phyloP scores from a whole-genome alignment of 1,284 basidiomycete species.

The Sparassis latifolia region DNA sequence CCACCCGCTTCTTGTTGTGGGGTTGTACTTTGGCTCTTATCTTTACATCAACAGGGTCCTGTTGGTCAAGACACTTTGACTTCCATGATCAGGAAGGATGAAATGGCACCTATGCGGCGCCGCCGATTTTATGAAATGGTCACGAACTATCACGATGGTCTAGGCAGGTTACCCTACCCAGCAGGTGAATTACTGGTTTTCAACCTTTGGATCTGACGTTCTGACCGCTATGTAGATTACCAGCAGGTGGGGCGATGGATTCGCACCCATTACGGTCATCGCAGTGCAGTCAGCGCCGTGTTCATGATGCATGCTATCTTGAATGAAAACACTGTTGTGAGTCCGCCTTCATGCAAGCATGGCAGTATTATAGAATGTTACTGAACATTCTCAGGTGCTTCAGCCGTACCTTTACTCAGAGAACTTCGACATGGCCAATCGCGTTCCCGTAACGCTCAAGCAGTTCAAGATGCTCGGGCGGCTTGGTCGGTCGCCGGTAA shows the following conservation, averaged over 20 bases:
- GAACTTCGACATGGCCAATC: constrained; percentile 12
- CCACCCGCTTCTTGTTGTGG: constrained; percentile 1
- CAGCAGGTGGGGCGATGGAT: constrained; percentile 53
- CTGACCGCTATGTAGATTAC: constrained; percentile 35
- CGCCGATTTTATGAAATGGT: constrained; percentile 45
- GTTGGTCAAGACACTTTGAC: constrained; percentile 63
- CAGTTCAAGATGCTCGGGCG: constrained; percentile 66
- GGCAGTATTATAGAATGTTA: constrained; percentile 1
- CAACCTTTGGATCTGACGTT: background rate
- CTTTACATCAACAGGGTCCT: constrained; percentile 34
- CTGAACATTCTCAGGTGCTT: constrained; percentile 6
- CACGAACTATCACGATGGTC: constrained; percentile 32
- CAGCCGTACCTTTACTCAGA: constrained; percentile 7
- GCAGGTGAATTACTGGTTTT: constrained; percentile 31
- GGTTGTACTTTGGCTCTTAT: background rate
- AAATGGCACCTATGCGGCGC: constrained; percentile 49
- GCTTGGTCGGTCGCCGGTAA: constrained; percentile 51
- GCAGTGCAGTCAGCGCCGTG: constrained; percentile 51
- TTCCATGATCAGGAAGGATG: constrained; percentile 64
- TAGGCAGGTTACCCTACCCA: constrained; percentile 47
- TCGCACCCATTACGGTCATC: constrained; percentile 45
- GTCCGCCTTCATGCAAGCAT: constrained; percentile 14
- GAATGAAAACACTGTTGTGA: constrained; percentile 51
- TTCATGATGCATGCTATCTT: constrained; percentile 67
- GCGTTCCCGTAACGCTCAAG: constrained; percentile 65